Conservation (phyloP, 2,329 filamentous ascomycete genomes). For the Neurospora crassa region DNA sequence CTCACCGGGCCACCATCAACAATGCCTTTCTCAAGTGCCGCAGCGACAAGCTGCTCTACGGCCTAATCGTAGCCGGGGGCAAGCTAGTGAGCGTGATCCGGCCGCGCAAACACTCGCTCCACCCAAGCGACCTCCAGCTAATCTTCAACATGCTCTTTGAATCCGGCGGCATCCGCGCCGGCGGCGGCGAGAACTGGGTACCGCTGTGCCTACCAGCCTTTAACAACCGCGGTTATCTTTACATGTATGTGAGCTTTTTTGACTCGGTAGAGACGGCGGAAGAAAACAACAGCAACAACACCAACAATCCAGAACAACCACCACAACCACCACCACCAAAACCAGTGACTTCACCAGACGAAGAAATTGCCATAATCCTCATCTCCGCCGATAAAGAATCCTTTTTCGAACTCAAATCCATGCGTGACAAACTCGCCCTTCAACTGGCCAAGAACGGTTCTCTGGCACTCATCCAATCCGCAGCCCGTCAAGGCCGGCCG, state of each 20-base stretch:
- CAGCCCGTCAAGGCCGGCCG: slow-evolving; percentile 63
- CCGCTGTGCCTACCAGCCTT: slow-evolving; percentile 92
- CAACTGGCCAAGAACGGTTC: slow-evolving; percentile 69
- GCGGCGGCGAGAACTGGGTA: slow-evolving; percentile 92
- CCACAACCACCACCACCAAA: background rate
- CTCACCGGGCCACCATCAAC: slow-evolving; percentile 78
- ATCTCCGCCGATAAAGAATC: slow-evolving; percentile 90
- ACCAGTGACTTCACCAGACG: slow-evolving; percentile 32
- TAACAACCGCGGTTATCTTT: slow-evolving; percentile 91
- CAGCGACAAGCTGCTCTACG: slow-evolving; percentile 75
- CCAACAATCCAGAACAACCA: slow-evolving; percentile 34
- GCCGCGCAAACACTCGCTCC: slow-evolving; percentile 88
- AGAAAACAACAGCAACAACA: slow-evolving; percentile 26
- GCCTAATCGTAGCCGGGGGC: slow-evolving; percentile 84
- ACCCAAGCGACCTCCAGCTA: slow-evolving; percentile 88
- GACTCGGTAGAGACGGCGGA: slow-evolving; percentile 41
- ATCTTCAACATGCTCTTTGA: slow-evolving; percentile 99
- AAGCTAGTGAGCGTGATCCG: slow-evolving; percentile 90
- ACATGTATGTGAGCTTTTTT: slow-evolving; percentile 99
- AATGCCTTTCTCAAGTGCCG: slow-evolving; percentile 73
- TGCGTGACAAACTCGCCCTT: slow-evolving; percentile 52
- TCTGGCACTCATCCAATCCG: slow-evolving; percentile 63
- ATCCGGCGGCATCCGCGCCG: slow-evolving; percentile 81
- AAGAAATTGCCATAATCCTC: slow-evolving; percentile 75
- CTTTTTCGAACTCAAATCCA: slow-evolving; percentile 79